Base-by-base conservation (phyloP, 2,329 filamentous ascomycete species). In the Diaporthe sp. region DNA sequence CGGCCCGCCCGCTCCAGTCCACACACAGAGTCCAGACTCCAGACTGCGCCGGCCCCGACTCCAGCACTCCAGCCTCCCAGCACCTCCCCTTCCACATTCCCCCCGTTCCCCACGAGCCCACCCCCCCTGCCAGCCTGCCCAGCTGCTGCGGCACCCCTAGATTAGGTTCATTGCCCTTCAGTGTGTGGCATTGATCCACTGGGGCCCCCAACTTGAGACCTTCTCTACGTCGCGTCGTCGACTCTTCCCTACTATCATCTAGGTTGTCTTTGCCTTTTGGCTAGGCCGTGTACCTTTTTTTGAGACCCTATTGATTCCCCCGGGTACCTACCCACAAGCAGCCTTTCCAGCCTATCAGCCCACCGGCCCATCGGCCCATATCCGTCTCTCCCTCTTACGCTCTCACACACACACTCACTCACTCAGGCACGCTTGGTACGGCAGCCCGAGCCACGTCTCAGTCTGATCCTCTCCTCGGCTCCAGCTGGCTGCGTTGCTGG, bases 181-280 rank as follows among this genome's bases (percentile, higher is more conserved):
- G 50, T 71, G 74, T 71, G 74, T 75, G 71, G 74, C 52, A 74
- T 73, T 74, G 74, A 64, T 71, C 74, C 74, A 75, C 74, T 15
- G 68, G 71, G 68, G 40, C 69, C 54, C 73, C 38, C 64, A 55
- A 50, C 50, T 71, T 72, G 70, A 72, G 70, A 72, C 70, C 70
- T 72, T 72, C 57, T 72, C 9, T 61, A 50, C 70, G 70, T 55
- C 70, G 57, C 60, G 28, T 72, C 70, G 70, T 72, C 70, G 35
- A 30, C 54, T 71, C 55, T 50, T 60, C 69, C 45, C 57, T 68
- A 68, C 64, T 64, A 55, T 72, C 70, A 54, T 72, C 70, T 72
- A 72, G 70, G 70, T 72, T 72, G 70, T 72, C 70, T 72, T 64
- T 66, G 70, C 70, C 47, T 58, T 70, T 64, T 72, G 57, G 70